Evolutionary conservation across 1,139 yeast genomes (phyloP).

Genomic region (Diutina neorugosa): DNA sequence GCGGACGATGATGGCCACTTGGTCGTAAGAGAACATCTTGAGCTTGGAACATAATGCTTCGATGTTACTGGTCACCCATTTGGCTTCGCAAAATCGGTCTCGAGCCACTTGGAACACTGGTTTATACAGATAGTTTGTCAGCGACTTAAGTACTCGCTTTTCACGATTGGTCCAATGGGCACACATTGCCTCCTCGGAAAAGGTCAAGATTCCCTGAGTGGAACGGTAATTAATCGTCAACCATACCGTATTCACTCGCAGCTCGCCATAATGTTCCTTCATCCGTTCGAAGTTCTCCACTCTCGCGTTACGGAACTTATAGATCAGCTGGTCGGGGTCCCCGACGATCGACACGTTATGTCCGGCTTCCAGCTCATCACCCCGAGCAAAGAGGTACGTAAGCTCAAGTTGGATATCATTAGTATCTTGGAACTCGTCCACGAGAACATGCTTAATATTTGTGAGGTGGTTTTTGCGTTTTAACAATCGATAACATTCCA

Average conservation of each 20-base stretch:
- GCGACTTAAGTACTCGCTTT: not conserved
- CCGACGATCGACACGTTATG: slow-evolving; percentile 77
- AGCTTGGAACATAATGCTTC: slow-evolving; percentile 20
- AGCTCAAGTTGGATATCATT: slow-evolving; percentile 63
- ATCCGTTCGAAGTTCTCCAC: slow-evolving; percentile 53
- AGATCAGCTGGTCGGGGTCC: slow-evolving; percentile 93
- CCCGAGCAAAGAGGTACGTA: slow-evolving; percentile 42
- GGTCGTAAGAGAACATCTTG: slow-evolving; percentile 29
- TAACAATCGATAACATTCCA: slow-evolving; percentile 42
- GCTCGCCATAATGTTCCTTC: slow-evolving; percentile 14
- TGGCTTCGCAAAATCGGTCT: slow-evolving; percentile 32
- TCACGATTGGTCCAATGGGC: slow-evolving; percentile 14
- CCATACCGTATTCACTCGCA: slow-evolving; percentile 20
- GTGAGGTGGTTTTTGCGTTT: slow-evolving; percentile 30
- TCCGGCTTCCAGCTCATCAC: not conserved
- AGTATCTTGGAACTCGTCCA: slow-evolving; percentile 94
- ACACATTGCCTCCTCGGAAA: slow-evolving; percentile 61
- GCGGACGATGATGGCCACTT: slow-evolving; percentile 63
- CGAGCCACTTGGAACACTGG: slow-evolving; percentile 17
- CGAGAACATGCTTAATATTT: slow-evolving; percentile 56
- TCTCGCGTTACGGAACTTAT: slow-evolving; percentile 77
- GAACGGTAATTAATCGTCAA: slow-evolving; percentile 75
- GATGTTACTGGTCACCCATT: slow-evolving; percentile 46
- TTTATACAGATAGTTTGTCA: not conserved
- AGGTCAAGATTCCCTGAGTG: slow-evolving; percentile 47